A percentile compares a stretch with the other conserved stretches of the same genome.
Evolutionary conservation across 78 protist genomes (phyloP).

Genomic region (Cavenderia fasciculata): DNA sequence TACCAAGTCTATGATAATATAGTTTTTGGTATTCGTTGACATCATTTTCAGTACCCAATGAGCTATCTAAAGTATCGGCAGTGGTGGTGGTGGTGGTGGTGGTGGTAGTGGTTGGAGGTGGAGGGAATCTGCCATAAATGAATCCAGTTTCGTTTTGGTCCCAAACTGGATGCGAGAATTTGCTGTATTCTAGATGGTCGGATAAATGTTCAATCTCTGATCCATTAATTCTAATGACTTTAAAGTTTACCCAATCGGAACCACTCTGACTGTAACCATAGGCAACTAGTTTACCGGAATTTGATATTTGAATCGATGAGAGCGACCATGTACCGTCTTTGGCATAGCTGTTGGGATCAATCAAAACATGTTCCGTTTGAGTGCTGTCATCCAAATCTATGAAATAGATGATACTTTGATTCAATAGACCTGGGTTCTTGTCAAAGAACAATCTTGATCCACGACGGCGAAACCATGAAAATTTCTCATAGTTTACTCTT

Average conservation of each 20-base stretch:
- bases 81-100: constrained; percentile 7
- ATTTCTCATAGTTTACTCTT: constrained; percentile 12
- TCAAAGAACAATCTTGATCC: constrained; percentile 37
- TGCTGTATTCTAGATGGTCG: constrained; percentile 82
- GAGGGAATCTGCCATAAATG: constrained; percentile 86
- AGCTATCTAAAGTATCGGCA: background rate
- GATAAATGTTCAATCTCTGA: constrained; percentile 2
- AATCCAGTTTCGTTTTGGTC: constrained; percentile 14
- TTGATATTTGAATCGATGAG: background rate
- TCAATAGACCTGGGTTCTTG: constrained; percentile 56
- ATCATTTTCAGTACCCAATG: constrained; percentile 75
- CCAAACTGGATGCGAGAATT: constrained; percentile 75
- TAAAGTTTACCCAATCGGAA: constrained; percentile 87
- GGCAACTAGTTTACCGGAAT: constrained; percentile 69
- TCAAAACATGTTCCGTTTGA: constrained; percentile 16
- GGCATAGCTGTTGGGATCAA: constrained; percentile 85
- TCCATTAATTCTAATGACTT: constrained; percentile 23
- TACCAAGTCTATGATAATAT: constrained; percentile 88
- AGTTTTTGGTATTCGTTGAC: constrained; percentile 39
- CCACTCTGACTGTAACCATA: constrained; percentile 80
- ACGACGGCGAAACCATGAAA: background rate
- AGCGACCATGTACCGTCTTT: constrained; percentile 51
- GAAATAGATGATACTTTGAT: constrained; percentile 58
- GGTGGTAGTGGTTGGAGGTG: constrained; percentile 55
- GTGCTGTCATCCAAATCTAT: background rate